A percentile compares a stretch with the other conserved stretches of the same genome.
Evolutionary conservation across 2,329 filamentous ascomycete species (phyloP).

Genomic region (Xylariaceae sp.): DNA sequence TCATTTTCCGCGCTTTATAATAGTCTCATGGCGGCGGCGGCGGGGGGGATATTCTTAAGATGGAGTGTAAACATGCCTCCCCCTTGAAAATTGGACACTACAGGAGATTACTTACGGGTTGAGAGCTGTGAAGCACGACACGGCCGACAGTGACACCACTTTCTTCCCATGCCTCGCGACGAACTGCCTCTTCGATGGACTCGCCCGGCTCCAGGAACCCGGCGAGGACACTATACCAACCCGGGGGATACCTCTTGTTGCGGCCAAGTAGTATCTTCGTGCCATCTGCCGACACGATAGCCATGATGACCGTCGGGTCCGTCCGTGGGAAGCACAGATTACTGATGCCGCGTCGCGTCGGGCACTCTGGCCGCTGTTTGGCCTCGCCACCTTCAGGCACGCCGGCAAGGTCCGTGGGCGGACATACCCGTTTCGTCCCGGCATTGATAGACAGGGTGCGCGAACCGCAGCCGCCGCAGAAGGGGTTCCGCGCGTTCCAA

Average conservation of each 20-base stretch:
- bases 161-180: constrained; percentile 83
- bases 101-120: constrained; percentile 44
- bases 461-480: constrained; percentile 83
- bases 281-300: constrained; percentile 76
- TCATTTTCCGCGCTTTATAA: neutral
- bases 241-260: constrained; percentile 71
- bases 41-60: no score
- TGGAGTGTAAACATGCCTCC: no score
- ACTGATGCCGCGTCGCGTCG: constrained; percentile 76
- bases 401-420: constrained; percentile 58
- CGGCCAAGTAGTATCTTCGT: constrained; percentile 76
- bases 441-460: constrained; percentile 73
- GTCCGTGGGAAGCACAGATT: constrained; percentile 91
- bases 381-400: constrained; percentile 36
- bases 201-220: constrained; percentile 83
- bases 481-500: constrained; percentile 91
- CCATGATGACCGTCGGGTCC: constrained; percentile 93
- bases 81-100: neutral
- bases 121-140: constrained; percentile 75
- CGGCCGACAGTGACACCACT: constrained; percentile 69
- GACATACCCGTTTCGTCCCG: constrained; percentile 75
- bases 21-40: neutral
- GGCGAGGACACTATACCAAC: constrained; percentile 86
- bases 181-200: constrained; percentile 76
- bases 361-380: constrained; percentile 62